These are phyloP conservation scores for Prosopis cineraria DNA, from an alignment of 306 rosid species.

Conservation along the genomic window DNA sequence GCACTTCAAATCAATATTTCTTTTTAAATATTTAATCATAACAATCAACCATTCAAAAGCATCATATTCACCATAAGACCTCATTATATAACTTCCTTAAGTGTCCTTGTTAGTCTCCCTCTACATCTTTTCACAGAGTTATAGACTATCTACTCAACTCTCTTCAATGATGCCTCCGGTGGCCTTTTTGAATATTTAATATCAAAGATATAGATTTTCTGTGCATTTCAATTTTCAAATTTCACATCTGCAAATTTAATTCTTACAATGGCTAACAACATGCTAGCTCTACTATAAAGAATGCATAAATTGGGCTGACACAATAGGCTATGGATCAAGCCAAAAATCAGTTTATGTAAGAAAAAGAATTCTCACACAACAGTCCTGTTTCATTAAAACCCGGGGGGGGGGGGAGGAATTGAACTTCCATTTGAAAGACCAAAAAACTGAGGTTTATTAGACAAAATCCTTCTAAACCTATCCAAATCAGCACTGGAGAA, in stretches of 20 bases:
- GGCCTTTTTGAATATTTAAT: not conserved
- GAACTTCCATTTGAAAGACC: not conserved
- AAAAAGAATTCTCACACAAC: not conserved
- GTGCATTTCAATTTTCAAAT: not conserved
- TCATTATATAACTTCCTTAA: too few species aligned
- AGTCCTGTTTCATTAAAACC: not conserved
- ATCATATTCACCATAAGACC: too few species aligned
- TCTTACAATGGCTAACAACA: not conserved
- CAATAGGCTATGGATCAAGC: too few species aligned
- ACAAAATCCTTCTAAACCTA: constrained; percentile 1
- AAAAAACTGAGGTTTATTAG: not conserved
- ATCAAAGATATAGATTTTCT: not conserved
- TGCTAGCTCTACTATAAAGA: not conserved
- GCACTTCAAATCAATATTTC: not conserved
- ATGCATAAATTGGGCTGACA: too few species aligned
- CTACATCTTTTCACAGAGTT: not conserved
- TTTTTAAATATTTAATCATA: not conserved
- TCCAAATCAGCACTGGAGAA: constrained; percentile 14
- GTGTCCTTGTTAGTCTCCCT: not conserved
- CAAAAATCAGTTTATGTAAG: too few species aligned
- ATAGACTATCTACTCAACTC: not conserved
- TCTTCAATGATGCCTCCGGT: not conserved
- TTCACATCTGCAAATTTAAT: not conserved
- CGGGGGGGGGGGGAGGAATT: too few species aligned
- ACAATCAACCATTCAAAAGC: too few species aligned